Evolutionary conservation across 169 alveolate species (phyloP), one percentile per base, ranked within the genome.

Genomic region (Cryptosporidium muris): DNA sequence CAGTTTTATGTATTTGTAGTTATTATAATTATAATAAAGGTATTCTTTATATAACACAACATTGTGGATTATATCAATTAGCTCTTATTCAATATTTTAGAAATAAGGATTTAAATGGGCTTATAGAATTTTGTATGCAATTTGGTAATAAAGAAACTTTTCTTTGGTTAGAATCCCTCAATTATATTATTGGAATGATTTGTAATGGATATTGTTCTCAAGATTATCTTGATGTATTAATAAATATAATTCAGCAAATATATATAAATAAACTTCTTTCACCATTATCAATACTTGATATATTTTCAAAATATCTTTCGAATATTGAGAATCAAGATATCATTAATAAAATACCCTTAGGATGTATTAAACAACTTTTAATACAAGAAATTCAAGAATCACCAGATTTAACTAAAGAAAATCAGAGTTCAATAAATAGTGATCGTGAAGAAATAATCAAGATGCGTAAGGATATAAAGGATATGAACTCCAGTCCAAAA

Each of bases 271-370:
- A 60, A 48, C 45, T 74, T 25, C 9, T 74, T 12, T 74, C 85
- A 43, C 85, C 85, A 45, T 37, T 74, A 49, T 56, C 85, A n/a
- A 74, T 74, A 45, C 34, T 74, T 45, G 85, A 74, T 63, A 56
- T 74, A 40, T 74, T 74, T 43, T 54, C 85, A 25, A 58, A 56
- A 37, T 74, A 74, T 51, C 43, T 74, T 40, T 34, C 54, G 16
- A 34, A 54, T n/a, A 34, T 5, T 3, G 65, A 66, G n/a, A 48
- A 51, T 16, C 49, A 42, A 16, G 66, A 74, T 25, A 58, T 49
- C 8, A 54, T 74, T 5, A 74, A 63, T 11, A 36, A 58, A n/a
- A 11, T 47, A 45, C 25, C 25, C 25, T 25, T 25, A 25, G 25
- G 25, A 25, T 25, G 45, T 4, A 48, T 74, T 2, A 74, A 58